Conservation (phyloP, 106 monocot species). For the Dendrobium huoshanense region DNA sequence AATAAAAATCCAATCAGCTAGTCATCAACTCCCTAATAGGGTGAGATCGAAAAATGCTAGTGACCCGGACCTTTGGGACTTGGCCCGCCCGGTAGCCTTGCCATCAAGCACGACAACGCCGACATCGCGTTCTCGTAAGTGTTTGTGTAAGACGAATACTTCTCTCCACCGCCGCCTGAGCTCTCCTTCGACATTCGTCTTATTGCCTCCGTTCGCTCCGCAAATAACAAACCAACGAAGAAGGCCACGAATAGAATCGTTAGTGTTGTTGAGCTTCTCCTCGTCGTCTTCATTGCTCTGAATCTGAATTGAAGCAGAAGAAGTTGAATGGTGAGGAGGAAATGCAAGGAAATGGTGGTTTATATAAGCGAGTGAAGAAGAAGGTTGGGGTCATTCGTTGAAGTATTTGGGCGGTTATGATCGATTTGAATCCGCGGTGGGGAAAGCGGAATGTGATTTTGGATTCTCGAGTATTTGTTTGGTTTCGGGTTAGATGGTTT, state of each 20-base stretch:
- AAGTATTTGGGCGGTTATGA: too few relatives aligned
- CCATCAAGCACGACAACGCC: constrained; percentile 24
- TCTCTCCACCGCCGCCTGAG: neutral
- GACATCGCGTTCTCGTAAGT: neutral
- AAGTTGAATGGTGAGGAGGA: too few relatives aligned
- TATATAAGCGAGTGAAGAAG: too few relatives aligned
- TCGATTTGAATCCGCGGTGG: too few relatives aligned
- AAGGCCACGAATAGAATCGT: neutral
- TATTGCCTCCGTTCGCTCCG: neutral
- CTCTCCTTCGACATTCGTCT: neutral
- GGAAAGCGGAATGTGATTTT: too few relatives aligned
- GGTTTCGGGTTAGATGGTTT: too few relatives aligned
- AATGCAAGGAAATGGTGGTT: too few relatives aligned
- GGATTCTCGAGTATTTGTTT: too few relatives aligned
- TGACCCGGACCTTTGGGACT: constrained; percentile 36
- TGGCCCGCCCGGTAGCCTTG: constrained; percentile 23
- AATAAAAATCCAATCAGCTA: too few relatives aligned
- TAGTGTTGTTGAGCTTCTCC: neutral
- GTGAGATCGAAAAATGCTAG: neutral
- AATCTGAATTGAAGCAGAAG: too few relatives aligned
- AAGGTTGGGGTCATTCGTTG: too few relatives aligned
- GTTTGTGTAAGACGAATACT: too few relatives aligned
- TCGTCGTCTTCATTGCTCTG: neutral
- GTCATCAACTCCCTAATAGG: neutral
- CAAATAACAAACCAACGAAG: neutral